Evolutionary conservation across 2,329 filamentous ascomycete genomes (phyloP).

Genomic region (Pseudofabraea citricarpa): DNA sequence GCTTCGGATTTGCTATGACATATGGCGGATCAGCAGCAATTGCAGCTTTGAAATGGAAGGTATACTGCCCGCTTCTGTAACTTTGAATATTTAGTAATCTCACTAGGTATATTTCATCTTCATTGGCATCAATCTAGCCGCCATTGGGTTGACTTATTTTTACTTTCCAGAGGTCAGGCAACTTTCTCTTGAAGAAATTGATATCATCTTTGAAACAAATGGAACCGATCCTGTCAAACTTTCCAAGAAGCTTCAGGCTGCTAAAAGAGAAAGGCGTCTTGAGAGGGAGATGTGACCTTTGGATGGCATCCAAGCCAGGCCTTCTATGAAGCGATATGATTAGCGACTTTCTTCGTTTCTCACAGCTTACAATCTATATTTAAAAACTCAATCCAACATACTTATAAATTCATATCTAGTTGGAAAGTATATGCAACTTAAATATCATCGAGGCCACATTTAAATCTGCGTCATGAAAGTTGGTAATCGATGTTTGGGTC

Average conservation of each 20-base stretch:
- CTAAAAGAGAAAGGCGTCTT: slow-evolving; percentile 24
- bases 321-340: no score
- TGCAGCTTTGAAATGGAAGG: slow-evolving; percentile 39
- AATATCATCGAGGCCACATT: no score
- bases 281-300: background rate
- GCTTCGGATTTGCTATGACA: slow-evolving; percentile 36
- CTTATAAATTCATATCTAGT: no score
- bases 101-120: slow-evolving; percentile 31
- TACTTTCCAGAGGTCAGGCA: slow-evolving; percentile 48
- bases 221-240: slow-evolving; percentile 35
- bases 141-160: slow-evolving; percentile 40
- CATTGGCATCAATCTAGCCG: slow-evolving; percentile 40
- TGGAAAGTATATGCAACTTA: no score
- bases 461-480: no score
- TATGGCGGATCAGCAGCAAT: slow-evolving; percentile 42
- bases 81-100: background rate
- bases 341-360: no score
- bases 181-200: slow-evolving; percentile 50
- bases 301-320: no score
- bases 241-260: slow-evolving; percentile 31
- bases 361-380: no score
- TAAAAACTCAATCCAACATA: no score
- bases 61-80: slow-evolving; percentile 27
- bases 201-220: slow-evolving; percentile 47
- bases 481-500: no score